Conservation (phyloP, 345 rosid species). For the Rubroshorea leprosula region DNA sequence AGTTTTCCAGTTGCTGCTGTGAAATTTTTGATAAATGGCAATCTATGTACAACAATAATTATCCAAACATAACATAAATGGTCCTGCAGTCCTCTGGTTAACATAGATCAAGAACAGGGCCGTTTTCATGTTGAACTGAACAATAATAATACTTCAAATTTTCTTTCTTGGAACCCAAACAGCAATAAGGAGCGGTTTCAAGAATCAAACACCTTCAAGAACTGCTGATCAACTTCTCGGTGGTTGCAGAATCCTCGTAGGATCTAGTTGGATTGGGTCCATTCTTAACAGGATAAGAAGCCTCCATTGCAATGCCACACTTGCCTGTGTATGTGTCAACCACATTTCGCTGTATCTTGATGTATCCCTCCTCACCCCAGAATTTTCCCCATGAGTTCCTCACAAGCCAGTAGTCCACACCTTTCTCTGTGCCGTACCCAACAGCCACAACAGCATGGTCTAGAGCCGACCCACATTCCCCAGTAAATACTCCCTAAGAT, state of each 20-base stretch:
- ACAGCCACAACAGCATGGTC: constrained; percentile 82
- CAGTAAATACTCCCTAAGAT: constrained; percentile 71
- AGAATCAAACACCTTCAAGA: constrained; percentile 33
- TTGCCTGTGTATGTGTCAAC: constrained; percentile 26
- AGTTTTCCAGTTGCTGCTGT: neutral
- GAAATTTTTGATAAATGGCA: constrained; percentile 11
- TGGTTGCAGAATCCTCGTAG: constrained; percentile 14
- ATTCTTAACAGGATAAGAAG: constrained; percentile 54
- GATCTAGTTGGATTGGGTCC: constrained; percentile 35
- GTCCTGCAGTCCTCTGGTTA: constrained; percentile 3
- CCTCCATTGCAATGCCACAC: constrained; percentile 55
- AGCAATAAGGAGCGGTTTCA: neutral
- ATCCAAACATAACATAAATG: constrained; percentile 8
- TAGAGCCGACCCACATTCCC: constrained; percentile 52
- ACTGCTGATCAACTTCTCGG: constrained; percentile 28
- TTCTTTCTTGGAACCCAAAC: neutral
- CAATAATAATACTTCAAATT: neutral
- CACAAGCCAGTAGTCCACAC: constrained; percentile 75
- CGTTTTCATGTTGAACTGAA: neutral
- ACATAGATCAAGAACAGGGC: constrained; percentile 2
- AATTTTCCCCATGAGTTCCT: constrained; percentile 66
- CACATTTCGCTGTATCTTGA: constrained; percentile 42
- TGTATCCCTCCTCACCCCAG: constrained; percentile 68
- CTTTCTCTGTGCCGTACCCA: constrained; percentile 82
- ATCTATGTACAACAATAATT: constrained; percentile 14